Percentiles rank a stretch among this genome's conserved stretches.
Evolutionary conservation across 1,284 basidiomycete genomes (phyloP).

Genomic region (Ustilago xerochloae): DNA sequence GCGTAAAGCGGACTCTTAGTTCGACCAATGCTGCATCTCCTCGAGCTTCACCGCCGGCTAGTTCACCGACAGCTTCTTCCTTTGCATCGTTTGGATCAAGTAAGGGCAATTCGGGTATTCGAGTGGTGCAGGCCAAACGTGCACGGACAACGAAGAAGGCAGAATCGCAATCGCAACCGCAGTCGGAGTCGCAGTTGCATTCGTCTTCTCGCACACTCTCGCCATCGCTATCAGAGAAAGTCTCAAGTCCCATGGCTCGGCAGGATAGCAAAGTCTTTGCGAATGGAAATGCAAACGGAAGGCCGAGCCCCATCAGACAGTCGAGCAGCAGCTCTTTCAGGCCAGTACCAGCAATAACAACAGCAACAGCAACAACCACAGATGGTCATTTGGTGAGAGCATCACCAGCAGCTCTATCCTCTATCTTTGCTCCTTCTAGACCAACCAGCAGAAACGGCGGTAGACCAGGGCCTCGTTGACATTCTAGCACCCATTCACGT

Average conservation of each 20-base stretch:
- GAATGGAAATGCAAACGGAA: background rate
- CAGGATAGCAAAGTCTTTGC: background rate
- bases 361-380: background rate
- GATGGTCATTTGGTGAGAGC: constrained; percentile 11
- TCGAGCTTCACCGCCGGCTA: background rate
- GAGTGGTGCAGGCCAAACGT: constrained; percentile 26
- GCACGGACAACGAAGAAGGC: background rate
- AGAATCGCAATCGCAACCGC: background rate
- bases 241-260: background rate
- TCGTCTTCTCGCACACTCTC: constrained; percentile 1
- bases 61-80: background rate
- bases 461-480: background rate
- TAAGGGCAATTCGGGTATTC: background rate
- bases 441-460: background rate
- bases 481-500: background rate
- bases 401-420: constrained; percentile 36
- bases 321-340: background rate
- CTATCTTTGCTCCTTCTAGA: constrained; percentile 27
- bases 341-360: background rate
- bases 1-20: constrained; percentile 20
- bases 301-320: background rate
- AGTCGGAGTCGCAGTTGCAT: background rate
- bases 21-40: background rate
- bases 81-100: background rate
- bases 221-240: background rate